These are phyloP conservation scores for Pseudomonodictys pantanalensis DNA, from an alignment of 495 filamentous ascomycete species.

Conservation along the genomic window DNA sequence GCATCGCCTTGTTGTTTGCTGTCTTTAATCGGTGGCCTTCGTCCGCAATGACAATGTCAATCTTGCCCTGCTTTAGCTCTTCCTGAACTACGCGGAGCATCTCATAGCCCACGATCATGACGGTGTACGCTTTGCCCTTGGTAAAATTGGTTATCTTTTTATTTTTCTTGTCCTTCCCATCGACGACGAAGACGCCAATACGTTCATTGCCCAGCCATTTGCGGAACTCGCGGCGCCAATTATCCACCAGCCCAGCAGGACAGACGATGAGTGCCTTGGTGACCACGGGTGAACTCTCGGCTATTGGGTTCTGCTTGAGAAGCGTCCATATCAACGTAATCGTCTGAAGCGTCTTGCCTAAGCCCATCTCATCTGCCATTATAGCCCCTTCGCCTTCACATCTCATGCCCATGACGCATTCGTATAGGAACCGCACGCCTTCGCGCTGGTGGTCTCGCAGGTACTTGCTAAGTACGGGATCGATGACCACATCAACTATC, in stretches of 20 bases:
- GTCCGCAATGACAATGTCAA: conserved; percentile 79
- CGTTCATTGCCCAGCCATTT: conserved; percentile 80
- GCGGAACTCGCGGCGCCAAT: conserved; percentile 75
- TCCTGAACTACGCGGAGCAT: conserved; percentile 68
- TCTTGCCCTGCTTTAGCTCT: conserved; percentile 59
- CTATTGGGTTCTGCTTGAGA: conserved; percentile 74
- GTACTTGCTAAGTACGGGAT: conserved; percentile 64
- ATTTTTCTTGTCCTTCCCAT: conserved; percentile 58
- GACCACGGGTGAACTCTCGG: conserved; percentile 59
- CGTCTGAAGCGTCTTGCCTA: conserved; percentile 78
- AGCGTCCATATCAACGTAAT: conserved; percentile 78
- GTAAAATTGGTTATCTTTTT: conserved; percentile 69
- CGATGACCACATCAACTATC: conserved; percentile 77
- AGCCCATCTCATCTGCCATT: conserved; percentile 79
- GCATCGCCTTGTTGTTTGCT: conserved; percentile 74
- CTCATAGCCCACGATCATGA: conserved; percentile 85
- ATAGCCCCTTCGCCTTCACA: conserved; percentile 74
- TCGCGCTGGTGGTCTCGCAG: conserved; percentile 74
- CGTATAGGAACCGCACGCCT: conserved; percentile 75
- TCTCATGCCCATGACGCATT: conserved; percentile 80
- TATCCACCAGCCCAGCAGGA: conserved; percentile 73
- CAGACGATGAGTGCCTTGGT: conserved; percentile 81
- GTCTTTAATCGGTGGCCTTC: conserved; percentile 82
- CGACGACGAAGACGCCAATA: conserved; percentile 72
- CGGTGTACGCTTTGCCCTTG: conserved; percentile 65